Conservation (phyloP, 352 stramenopile species). For the Poterioochromonas sp. region DNA sequence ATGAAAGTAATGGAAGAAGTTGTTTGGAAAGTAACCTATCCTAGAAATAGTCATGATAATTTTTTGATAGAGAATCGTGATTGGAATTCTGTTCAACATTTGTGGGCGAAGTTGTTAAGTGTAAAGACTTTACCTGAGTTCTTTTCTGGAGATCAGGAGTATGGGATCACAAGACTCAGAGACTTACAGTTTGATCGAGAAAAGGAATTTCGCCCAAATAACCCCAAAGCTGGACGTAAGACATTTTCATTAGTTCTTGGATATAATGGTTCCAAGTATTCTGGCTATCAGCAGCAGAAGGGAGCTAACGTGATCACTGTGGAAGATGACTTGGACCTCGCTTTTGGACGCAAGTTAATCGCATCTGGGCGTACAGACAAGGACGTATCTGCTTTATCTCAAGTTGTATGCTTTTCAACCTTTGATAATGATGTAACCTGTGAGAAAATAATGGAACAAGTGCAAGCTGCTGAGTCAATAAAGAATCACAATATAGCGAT, state of each 20-base stretch:
- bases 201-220: conserved; percentile 12
- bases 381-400: conserved; percentile 24
- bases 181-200: background rate
- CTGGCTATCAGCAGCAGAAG: conserved; percentile 6
- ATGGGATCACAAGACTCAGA: background rate
- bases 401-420: conserved; percentile 23
- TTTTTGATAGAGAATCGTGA: no score
- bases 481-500: background rate
- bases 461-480: background rate
- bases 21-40: no score
- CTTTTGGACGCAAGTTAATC: background rate
- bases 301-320: conserved; percentile 2
- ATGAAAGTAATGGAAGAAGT: no score
- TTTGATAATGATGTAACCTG: background rate
- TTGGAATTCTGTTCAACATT: no score
- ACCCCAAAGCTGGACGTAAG: background rate
- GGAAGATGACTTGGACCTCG: background rate
- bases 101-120: no score
- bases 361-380: conserved; percentile 19
- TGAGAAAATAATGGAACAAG: background rate
- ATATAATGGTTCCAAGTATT: background rate
- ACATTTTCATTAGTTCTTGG: conserved; percentile 3
- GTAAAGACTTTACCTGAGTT: background rate
- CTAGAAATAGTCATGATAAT: no score
- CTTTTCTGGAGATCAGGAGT: background rate